Evolutionary conservation across 192 early-diverging fungal species (phyloP), one percentile per base, ranked within the genome.

Genomic region (Coemansia guatemalensis): DNA sequence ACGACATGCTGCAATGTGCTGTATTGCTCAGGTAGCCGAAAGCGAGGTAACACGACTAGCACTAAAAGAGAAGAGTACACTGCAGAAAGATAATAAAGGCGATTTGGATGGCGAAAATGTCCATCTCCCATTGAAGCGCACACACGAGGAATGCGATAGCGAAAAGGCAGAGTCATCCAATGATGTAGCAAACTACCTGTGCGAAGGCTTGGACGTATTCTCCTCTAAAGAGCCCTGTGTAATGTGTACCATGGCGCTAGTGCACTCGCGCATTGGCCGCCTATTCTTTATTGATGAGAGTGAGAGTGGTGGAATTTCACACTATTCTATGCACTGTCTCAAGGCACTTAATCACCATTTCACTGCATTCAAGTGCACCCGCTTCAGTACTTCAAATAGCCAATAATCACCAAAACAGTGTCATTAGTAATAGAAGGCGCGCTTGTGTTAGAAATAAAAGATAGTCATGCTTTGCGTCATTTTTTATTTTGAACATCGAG

Each of bases 181-280:
- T 29, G 56, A 58, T 11, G 33, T 53, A 29, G 71, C 66, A 30
- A 82, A 79, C 5, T 95, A 97, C 65, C 69, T 95, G 22, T 95
- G 92, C 62, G 93, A 85, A 9, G 92, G 87, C 4, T 78, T 91
- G 24, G 93, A 97, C 63, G 68, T 93, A 25, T 97, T 90, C 75
- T 56, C 92, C 39, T 83, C 85, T 12, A 84, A 86, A 41, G 93
- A 97, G 61, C 95, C 95, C 5, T 97, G 95, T 53, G 85, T 85
- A 20, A 97, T 95, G 95, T 97, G 95, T 39, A 81, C 89, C 0
- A 97, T 97, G 95, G 93, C 90, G 1, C 68, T 97, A 29, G 87
- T 97, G n/a, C 95, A 97, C 73, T 97, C 95, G 18, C 86, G 95
- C 6, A 85, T 97, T 47, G 84, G 87, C 5, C 83, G 94, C 5